phyloP scores from a whole-genome alignment of 306 rosid genomes.

The Leucaena leucocephala region DNA sequence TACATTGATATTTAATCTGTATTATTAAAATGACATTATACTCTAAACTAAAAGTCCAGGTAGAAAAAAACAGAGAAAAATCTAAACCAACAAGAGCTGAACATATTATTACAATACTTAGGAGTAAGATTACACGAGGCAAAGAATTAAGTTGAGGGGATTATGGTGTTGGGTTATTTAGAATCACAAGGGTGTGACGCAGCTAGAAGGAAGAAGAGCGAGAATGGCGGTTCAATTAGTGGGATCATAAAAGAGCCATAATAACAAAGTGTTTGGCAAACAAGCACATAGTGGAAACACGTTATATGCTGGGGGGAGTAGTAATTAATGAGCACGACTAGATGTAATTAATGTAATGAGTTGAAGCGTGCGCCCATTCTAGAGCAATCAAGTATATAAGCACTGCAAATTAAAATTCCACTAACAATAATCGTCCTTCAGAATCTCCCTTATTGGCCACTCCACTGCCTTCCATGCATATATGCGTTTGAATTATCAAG shows the following conservation, averaged over 20 bases:
- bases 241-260: neutral
- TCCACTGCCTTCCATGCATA: conserved; percentile 26
- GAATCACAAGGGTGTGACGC: too few species aligned
- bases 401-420: conserved; percentile 16
- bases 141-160: too few species aligned
- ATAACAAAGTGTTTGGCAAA: conserved; percentile 21
- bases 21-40: too few species aligned
- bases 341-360: conserved; percentile 33
- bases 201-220: too few species aligned
- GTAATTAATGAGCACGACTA: conserved; percentile 39
- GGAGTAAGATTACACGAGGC: too few species aligned
- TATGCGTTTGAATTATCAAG: neutral
- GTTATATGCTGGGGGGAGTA: conserved; percentile 25
- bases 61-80: too few species aligned
- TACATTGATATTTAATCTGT: too few species aligned
- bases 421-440: neutral
- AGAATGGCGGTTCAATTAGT: too few species aligned
- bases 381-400: conserved; percentile 27
- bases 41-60: too few species aligned
- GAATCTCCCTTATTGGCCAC: conserved; percentile 42
- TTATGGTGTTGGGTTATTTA: too few species aligned
- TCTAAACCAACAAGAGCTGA: too few species aligned
- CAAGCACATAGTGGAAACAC: neutral
- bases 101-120: too few species aligned
- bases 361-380: conserved; percentile 53